Evolutionary conservation across 352 stramenopile species (phyloP).

Genomic region (Phytophthora ramorum): DNA sequence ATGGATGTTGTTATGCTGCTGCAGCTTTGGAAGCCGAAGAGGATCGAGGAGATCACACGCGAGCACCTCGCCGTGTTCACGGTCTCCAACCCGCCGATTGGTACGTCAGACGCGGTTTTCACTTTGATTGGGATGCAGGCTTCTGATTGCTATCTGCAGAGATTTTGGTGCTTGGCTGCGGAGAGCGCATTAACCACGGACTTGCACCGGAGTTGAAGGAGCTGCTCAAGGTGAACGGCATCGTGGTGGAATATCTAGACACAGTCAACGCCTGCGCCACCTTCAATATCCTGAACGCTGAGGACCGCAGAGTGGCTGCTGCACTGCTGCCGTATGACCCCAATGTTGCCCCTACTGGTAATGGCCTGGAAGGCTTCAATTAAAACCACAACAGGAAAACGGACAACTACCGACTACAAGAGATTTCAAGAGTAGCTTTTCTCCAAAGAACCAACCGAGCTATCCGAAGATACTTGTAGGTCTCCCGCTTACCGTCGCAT

Average conservation of each 20-base stretch:
- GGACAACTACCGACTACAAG: conserved; percentile 14
- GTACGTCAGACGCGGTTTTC: conserved; percentile 29
- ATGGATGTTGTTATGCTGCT: not conserved
- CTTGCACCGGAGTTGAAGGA: conserved; percentile 71
- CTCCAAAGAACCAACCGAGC: not conserved
- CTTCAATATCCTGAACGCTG: conserved; percentile 94
- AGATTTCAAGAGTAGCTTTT: not conserved
- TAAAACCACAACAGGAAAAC: not conserved
- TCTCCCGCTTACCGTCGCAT: conserved; percentile 39
- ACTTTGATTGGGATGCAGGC: not conserved
- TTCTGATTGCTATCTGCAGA: conserved; percentile 42
- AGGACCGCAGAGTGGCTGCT: conserved; percentile 82
- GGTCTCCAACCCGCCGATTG: conserved; percentile 74
- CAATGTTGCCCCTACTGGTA: conserved; percentile 23
- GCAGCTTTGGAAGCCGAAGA: conserved; percentile 82
- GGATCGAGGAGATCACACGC: conserved; percentile 82
- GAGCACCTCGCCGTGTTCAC: conserved; percentile 82
- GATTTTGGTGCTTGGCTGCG: conserved; percentile 86
- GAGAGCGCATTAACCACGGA: conserved; percentile 62
- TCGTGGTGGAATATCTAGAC: conserved; percentile 88
- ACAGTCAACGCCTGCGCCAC: conserved; percentile 87
- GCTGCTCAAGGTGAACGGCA: conserved; percentile 83
- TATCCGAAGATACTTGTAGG: not conserved
- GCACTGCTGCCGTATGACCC: conserved; percentile 79
- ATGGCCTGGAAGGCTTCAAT: not conserved